A percentile compares a stretch with the other conserved stretches of the same genome.
phyloP scores from a whole-genome alignment of 1,284 basidiomycete species.

The Boletus calvinii region DNA sequence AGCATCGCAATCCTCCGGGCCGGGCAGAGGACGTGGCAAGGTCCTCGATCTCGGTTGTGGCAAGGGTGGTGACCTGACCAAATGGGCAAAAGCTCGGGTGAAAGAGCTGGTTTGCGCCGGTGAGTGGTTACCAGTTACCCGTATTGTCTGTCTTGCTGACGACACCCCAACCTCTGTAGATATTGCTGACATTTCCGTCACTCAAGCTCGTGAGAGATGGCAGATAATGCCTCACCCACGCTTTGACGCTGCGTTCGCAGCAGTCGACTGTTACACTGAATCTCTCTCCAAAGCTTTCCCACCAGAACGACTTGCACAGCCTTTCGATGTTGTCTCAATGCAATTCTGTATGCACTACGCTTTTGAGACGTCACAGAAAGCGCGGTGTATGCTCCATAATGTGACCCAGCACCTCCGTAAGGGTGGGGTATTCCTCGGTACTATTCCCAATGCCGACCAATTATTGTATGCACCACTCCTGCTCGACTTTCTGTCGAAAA shows the following conservation, averaged over 20 bases:
- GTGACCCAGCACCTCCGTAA: conserved; percentile 77
- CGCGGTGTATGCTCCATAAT: conserved; percentile 91
- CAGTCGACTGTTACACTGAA: conserved; percentile 86
- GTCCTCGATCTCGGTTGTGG: conserved; percentile 97
- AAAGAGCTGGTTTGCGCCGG: conserved; percentile 82
- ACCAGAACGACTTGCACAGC: conserved; percentile 50
- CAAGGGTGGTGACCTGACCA: conserved; percentile 95
- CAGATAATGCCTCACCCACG: conserved; percentile 47
- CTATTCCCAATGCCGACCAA: conserved; percentile 84
- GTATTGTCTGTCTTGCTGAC: conserved; percentile 8
- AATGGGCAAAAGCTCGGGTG: conserved; percentile 91
- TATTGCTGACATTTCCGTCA: conserved; percentile 86
- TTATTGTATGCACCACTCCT: conserved; percentile 62
- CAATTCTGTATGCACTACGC: conserved; percentile 99
- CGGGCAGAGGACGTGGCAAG: conserved; percentile 54
- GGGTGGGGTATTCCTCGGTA: conserved; percentile 92
- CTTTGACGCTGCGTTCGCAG: conserved; percentile 81
- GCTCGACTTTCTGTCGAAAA: conserved; percentile 7
- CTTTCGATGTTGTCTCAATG: conserved; percentile 94
- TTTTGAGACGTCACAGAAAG: conserved; percentile 87
- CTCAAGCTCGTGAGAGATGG: conserved; percentile 82
- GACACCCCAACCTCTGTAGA: conserved; percentile 51
- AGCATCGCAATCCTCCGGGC: conserved; percentile 30
- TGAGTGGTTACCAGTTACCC: conserved; percentile 40
- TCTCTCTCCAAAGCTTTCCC: conserved; percentile 73